phyloP scores from a whole-genome alignment of 495 filamentous ascomycete species.

The Aspergillus olivimuriae region DNA sequence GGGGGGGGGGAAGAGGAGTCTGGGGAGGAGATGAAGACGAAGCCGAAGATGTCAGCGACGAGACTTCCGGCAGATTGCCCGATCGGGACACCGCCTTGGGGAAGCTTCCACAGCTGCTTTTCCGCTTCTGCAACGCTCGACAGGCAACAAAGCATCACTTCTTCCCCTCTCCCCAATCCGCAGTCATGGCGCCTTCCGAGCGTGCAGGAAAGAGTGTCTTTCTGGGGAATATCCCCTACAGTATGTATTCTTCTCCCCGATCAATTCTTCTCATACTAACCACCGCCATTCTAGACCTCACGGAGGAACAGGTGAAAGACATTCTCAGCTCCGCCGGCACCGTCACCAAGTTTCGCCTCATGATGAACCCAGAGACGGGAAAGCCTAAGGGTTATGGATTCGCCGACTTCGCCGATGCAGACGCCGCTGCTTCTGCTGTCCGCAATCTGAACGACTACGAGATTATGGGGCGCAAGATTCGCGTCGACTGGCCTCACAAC shows the following conservation, averaged over 20 bases:
- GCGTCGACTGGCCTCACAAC: conserved; percentile 93
- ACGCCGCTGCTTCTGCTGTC: conserved; percentile 89
- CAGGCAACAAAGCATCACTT: not conserved
- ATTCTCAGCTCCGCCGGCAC: conserved; percentile 83
- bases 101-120: not conserved
- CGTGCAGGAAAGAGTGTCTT: conserved; percentile 63
- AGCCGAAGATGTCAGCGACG: not conserved
- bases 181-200: conserved; percentile 47
- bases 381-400: conserved; percentile 96
- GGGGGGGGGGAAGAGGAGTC: conserved; percentile 16
- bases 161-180: not conserved
- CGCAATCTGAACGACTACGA: conserved; percentile 95
- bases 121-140: not conserved
- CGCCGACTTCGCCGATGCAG: conserved; percentile 83
- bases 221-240: conserved; percentile 77
- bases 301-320: conserved; percentile 89
- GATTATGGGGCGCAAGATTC: conserved; percentile 88
- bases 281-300: conserved; percentile 54
- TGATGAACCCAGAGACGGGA: conserved; percentile 93
- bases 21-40: not conserved
- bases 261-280: conserved; percentile 7
- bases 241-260: conserved; percentile 17
- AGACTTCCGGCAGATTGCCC: conserved; percentile 16
- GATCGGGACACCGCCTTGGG: conserved; percentile 19
- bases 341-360: conserved; percentile 86